Percentiles rank a stretch among this genome's conserved stretches.
phyloP scores from a whole-genome alignment of 805 yeast species.

The Lipomyces sp. region DNA sequence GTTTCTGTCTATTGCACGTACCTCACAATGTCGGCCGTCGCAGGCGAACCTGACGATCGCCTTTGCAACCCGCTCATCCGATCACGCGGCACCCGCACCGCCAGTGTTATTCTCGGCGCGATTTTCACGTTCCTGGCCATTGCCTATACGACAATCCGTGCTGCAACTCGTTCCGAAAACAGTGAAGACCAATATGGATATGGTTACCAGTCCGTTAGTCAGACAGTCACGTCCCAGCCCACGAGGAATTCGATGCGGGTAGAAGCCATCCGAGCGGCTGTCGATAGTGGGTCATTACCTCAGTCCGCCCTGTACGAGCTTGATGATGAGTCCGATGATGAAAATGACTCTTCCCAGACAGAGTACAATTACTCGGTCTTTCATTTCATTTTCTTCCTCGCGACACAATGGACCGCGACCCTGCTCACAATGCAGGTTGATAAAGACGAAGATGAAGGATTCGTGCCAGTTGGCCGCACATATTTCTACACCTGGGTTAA shows the following conservation, averaged over 20 bases:
- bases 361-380: conserved; percentile 85
- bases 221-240: conserved; percentile 51
- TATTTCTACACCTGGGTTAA: conserved; percentile 95
- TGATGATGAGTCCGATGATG: conserved; percentile 51
- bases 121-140: conserved; percentile 91
- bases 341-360: conserved; percentile 57
- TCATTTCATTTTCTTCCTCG: conserved; percentile 89
- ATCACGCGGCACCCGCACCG: conserved; percentile 86
- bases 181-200: conserved; percentile 40
- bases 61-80: conserved; percentile 90
- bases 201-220: conserved; percentile 28
- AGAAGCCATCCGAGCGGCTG: conserved; percentile 90
- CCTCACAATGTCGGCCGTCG: conserved; percentile 86
- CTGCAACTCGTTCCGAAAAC: conserved; percentile 68
- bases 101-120: conserved; percentile 87
- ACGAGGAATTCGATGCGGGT: conserved; percentile 73
- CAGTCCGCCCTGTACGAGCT: conserved; percentile 83
- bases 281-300: conserved; percentile 94
- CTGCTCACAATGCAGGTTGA: conserved; percentile 82
- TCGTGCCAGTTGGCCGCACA: conserved; percentile 95
- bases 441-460: conserved; percentile 77
- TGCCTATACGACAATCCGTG: conserved; percentile 96
- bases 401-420: conserved; percentile 97
- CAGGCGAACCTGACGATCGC: conserved; percentile 94
- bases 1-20: conserved; percentile 93